Evolutionary conservation across 2,329 filamentous ascomycete genomes (phyloP), one percentile per base, ranked within the genome.

Genomic region (Tolypocladium pustulatum): DNA sequence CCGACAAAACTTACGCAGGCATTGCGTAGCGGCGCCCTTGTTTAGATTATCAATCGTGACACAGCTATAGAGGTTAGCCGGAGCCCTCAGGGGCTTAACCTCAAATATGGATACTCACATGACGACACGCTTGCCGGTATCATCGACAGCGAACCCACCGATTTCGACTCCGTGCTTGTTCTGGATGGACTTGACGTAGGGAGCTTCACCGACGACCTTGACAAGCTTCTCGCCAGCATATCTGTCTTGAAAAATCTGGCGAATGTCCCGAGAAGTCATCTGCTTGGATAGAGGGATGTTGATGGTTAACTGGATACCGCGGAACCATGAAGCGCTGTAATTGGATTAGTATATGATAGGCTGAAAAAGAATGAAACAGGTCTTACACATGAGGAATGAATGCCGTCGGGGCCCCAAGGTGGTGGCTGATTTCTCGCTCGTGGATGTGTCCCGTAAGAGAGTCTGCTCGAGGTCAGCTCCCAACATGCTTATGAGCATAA

Each of bases 211-310:
- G 5, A 90, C 83, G 27, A 97, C 85, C 81, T 94, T 96, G 71
- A 99, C 87, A 20, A 99, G 85, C 76, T 91, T 93, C 81, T 97
- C 94, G 56, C 92, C 92, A 8, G 93, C 93, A 69, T 96, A 99
- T 30, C 93, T 85, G 67, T 97, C 93, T 75, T 97, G 93, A 80
- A 96, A 99, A 60, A 97, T 79, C 69, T 96, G 90, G 61, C 94
- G 85, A 65, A 99, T 91, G 71, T 97, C 92, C 56, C 94, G 88
- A 49, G 90, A 92, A 3, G 86, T 90, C 89, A 97, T 95, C 61
- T 84, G 82, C 74, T 93, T 82, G 69, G 88, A 88, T 9, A 99
- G 80, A 15, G 93, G 93, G 55, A 97, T 90, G 69, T 86, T 91
- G 73, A 97, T 92, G 43, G 91, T 93, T 74, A 92, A 89, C 70